phyloP scores from a whole-genome alignment of 1,139 yeast genomes.

The Candida pseudocylindracea region DNA sequence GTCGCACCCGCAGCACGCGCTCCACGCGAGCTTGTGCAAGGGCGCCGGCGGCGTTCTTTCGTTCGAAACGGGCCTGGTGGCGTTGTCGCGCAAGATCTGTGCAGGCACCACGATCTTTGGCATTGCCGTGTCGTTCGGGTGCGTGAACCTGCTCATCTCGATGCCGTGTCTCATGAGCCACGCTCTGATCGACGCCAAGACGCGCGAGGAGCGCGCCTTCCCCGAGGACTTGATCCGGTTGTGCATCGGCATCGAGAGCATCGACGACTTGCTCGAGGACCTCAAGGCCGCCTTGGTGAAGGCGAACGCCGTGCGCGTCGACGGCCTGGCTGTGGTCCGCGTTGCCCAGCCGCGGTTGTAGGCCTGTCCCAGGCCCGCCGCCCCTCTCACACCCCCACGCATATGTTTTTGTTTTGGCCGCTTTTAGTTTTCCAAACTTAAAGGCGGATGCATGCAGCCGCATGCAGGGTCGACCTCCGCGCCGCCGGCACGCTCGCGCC shows the following conservation, averaged over 20 bases:
- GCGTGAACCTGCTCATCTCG: slow-evolving; percentile 77
- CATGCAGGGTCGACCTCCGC: no score
- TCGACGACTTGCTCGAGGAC: slow-evolving; percentile 47
- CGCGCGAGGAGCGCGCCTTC: slow-evolving; percentile 68
- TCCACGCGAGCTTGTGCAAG: slow-evolving; percentile 55
- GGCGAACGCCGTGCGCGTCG: slow-evolving; percentile 27
- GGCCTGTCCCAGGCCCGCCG: no score
- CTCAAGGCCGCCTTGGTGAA: slow-evolving; percentile 43
- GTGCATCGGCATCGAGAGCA: slow-evolving; percentile 70
- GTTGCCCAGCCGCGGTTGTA: no score
- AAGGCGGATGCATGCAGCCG: no score
- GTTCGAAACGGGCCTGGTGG: slow-evolving; percentile 65
- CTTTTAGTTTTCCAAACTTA: no score
- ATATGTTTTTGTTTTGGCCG: no score
- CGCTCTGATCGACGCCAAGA: slow-evolving; percentile 81
- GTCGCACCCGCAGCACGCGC: slow-evolving; percentile 59
- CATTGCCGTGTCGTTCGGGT: slow-evolving; percentile 84
- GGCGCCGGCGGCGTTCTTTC: slow-evolving; percentile 85
- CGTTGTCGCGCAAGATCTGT: slow-evolving; percentile 48
- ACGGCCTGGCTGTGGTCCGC: neutral
- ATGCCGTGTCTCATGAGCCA: slow-evolving; percentile 94
- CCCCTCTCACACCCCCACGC: no score
- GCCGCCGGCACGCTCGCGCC: no score
- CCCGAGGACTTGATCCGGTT: slow-evolving; percentile 82
- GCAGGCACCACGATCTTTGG: slow-evolving; percentile 61